Evolutionary conservation across 306 rosid species (phyloP).

Genomic region (Quercus dentata): DNA sequence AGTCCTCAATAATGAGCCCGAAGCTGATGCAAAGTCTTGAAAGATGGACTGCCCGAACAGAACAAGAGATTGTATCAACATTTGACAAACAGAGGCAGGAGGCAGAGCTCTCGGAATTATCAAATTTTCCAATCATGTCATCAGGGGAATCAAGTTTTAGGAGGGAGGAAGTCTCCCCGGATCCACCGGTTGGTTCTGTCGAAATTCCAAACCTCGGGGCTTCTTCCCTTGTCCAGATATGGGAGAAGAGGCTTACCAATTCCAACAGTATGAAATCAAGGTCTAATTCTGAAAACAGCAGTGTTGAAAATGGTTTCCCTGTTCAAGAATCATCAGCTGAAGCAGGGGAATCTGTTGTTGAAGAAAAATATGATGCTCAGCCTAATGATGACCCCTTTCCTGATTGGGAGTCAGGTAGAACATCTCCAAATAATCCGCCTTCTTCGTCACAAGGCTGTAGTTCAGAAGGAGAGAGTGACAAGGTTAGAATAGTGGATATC

Average conservation of each 20-base stretch:
- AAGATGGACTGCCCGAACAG: constrained; percentile 34
- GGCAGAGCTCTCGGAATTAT: constrained; percentile 18
- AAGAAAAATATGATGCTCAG: constrained; percentile 29
- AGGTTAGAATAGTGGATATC: constrained; percentile 64
- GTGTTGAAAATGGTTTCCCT: constrained; percentile 17
- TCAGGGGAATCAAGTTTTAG: constrained; percentile 20
- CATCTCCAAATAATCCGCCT: constrained; percentile 26
- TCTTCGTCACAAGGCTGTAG: constrained; percentile 23
- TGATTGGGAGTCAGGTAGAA: constrained; percentile 46
- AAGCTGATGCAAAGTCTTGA: constrained; percentile 29
- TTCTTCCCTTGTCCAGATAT: constrained; percentile 80
- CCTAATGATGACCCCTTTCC: constrained; percentile 26
- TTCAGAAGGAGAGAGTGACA: constrained; percentile 50
- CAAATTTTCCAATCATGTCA: background rate
- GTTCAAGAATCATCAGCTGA: constrained; percentile 21
- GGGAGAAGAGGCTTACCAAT: constrained; percentile 78
- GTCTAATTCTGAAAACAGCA: constrained; percentile 13
- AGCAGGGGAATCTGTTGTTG: constrained; percentile 30
- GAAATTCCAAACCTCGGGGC: constrained; percentile 47
- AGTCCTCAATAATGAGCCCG: background rate
- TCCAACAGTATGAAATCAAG: constrained; percentile 22
- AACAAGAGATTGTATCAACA: constrained; percentile 33
- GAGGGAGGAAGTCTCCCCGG: constrained; percentile 23
- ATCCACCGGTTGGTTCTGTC: constrained; percentile 22
- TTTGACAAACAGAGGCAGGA: constrained; percentile 29